Conservation (phyloP, 192 early-diverging fungal species). For the Coemansia sp. region DNA sequence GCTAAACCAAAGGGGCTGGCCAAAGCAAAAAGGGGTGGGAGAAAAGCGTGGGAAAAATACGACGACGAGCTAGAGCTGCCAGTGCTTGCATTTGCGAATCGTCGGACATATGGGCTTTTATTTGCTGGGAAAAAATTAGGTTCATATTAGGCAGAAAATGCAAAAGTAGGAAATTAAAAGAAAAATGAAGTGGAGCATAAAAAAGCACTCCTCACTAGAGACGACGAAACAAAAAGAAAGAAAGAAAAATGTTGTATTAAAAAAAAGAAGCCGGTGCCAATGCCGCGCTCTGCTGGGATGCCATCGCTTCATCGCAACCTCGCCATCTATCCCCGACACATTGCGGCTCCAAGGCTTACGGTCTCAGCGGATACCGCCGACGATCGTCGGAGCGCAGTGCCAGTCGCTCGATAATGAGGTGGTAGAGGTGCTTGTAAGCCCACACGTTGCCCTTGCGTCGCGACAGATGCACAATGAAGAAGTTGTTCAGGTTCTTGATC, state of each 20-base stretch:
- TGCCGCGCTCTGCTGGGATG: too few species aligned
- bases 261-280: not conserved
- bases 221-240: too few species aligned
- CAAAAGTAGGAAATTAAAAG: not conserved
- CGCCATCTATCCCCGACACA: not conserved
- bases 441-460: slow-evolving; percentile 72
- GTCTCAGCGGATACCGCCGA: slow-evolving; percentile 19
- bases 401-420: slow-evolving; percentile 51
- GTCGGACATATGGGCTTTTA: too few species aligned
- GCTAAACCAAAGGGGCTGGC: not conserved
- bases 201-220: too few species aligned
- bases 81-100: not conserved
- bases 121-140: not conserved
- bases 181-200: too few species aligned
- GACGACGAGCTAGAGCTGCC: not conserved
- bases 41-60: slow-evolving; percentile 4
- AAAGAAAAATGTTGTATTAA: too few species aligned
- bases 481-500: slow-evolving; percentile 81
- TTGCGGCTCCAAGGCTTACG: slow-evolving; percentile 1
- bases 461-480: slow-evolving; percentile 72
- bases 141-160: not conserved
- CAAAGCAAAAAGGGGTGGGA: slow-evolving; percentile 1
- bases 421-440: slow-evolving; percentile 77
- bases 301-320: not conserved
- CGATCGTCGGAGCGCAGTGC: slow-evolving; percentile 46